These are phyloP conservation scores for Apium graveolens DNA, from an alignment of 129 eudicot species.

Conservation along the genomic window DNA sequence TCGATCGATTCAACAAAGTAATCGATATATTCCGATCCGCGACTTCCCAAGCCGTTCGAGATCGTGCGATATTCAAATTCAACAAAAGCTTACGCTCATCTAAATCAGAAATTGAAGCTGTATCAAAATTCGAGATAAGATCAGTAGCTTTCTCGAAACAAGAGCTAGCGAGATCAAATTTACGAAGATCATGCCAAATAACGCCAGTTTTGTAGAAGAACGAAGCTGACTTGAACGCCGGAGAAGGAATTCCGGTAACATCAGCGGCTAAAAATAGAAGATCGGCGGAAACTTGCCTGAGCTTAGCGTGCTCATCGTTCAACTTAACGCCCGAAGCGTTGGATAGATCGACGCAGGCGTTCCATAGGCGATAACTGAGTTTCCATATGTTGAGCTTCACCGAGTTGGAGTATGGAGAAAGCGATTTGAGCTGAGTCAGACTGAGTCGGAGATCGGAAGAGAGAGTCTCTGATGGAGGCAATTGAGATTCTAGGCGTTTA, in stretches of 20 bases:
- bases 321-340: constrained; percentile 29
- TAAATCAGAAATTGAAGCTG: constrained; percentile 29
- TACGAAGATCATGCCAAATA: constrained; percentile 60
- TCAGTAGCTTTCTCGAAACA: constrained; percentile 85
- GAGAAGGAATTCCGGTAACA: constrained; percentile 70
- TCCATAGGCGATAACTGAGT: constrained; percentile 88
- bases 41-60: constrained; percentile 77
- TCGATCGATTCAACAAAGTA: constrained; percentile 57
- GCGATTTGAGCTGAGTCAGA: constrained; percentile 39
- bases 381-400: constrained; percentile 73
- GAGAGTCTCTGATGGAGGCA: constrained; percentile 36
- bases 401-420: constrained; percentile 64
- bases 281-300: constrained; percentile 70
- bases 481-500: constrained; percentile 40
- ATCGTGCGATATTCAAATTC: constrained; percentile 60
- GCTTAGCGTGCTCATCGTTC: constrained; percentile 57
- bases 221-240: constrained; percentile 57
- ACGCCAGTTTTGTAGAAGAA: constrained; percentile 70
- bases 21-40: constrained; percentile 51
- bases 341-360: constrained; percentile 75
- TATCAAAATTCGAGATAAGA: constrained; percentile 46
- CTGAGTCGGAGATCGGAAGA: constrained; percentile 39
- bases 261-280: constrained; percentile 56
- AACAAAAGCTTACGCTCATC: constrained; percentile 64
- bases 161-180: constrained; percentile 46